Base-by-base conservation (phyloP, 2,329 filamentous ascomycete genomes). In the Tricladium varicosporioides region DNA sequence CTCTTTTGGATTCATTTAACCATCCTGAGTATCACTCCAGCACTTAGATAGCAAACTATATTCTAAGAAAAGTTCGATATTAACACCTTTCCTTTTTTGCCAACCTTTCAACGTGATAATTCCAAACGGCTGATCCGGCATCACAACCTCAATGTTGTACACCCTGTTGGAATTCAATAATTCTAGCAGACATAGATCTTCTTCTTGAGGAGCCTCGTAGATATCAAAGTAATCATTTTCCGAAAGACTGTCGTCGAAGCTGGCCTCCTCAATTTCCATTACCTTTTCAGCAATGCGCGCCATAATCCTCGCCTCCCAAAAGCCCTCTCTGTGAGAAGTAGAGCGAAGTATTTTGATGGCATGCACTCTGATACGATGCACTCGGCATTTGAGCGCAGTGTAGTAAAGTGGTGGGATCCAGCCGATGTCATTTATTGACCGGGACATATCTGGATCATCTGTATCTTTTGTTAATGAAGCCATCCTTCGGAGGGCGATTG, bases 321-420 rank as follows among this genome's bases (percentile, higher is more conserved):
- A 69, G 0, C 73, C 74, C 61, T 78, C 76, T 16, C 71, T 68
- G 44, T 75, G 71, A 1, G 64, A 60, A 1, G 61, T 55, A 1
- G 59, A 58, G 15, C 64, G 63, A 0, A 78, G 61, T 0, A 76
- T 56, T 2, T 57, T 61, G 1, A 75, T 60, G 0, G 75, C 76
- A 36, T 75, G 73, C 0, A 69, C 57, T 36, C 79, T 71, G 8
- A 80, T 64, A 3, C 65, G 64, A 43, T 71, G 73, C 1, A 73
- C 65, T 0, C 79, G 75, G 44, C 79, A 82, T 58, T 80, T 80
- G 2, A 76, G 54, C 0, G 76, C 78, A 1, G 72, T 63, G 57
- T 72, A 80, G 57, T 78, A 80, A 2, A 80, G 68, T 0, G 75
- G 72, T 5, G 76, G 69, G 9, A 78, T 70, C 67, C 75, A 76